Percentiles rank a stretch among this genome's conserved stretches.
These are phyloP conservation scores for Zasmidium cellare DNA, from an alignment of 2,329 filamentous ascomycete species.

Conservation along the genomic window DNA sequence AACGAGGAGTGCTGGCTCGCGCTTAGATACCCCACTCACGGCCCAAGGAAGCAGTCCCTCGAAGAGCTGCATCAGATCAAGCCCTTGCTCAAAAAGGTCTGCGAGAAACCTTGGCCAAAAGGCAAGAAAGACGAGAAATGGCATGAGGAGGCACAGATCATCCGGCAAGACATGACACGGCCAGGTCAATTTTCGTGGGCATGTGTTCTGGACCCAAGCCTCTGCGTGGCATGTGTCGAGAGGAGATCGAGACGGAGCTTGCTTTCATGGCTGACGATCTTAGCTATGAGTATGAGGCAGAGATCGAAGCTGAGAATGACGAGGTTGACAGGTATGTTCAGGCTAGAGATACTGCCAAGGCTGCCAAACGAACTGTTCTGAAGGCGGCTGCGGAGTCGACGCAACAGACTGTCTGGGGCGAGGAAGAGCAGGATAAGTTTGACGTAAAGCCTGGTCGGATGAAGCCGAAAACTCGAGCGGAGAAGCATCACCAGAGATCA, in stretches of 20 bases:
- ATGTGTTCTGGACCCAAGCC: too few relatives aligned
- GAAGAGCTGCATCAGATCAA: background rate
- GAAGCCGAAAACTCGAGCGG: conserved; percentile 4
- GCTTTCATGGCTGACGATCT: background rate
- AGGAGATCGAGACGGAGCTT: conserved; percentile 1
- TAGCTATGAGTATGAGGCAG: background rate
- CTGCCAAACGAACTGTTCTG: background rate
- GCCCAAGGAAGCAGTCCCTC: background rate
- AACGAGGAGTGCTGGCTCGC: background rate
- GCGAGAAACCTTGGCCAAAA: background rate
- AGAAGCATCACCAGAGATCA: background rate
- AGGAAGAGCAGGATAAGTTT: background rate
- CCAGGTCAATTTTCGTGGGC: background rate
- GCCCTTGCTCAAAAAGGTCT: background rate
- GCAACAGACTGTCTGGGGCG: background rate
- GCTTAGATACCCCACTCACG: background rate
- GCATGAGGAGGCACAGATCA: background rate
- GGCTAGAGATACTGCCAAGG: background rate
- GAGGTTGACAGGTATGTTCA: background rate
- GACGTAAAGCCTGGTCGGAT: background rate
- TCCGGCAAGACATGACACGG: background rate
- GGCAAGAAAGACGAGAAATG: conserved; percentile 4
- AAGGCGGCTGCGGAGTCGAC: background rate
- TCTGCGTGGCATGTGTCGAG: background rate
- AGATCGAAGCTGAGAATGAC: background rate